Base-by-base conservation (phyloP, 1,284 basidiomycete genomes). In the Sporisorium exsertum region DNA sequence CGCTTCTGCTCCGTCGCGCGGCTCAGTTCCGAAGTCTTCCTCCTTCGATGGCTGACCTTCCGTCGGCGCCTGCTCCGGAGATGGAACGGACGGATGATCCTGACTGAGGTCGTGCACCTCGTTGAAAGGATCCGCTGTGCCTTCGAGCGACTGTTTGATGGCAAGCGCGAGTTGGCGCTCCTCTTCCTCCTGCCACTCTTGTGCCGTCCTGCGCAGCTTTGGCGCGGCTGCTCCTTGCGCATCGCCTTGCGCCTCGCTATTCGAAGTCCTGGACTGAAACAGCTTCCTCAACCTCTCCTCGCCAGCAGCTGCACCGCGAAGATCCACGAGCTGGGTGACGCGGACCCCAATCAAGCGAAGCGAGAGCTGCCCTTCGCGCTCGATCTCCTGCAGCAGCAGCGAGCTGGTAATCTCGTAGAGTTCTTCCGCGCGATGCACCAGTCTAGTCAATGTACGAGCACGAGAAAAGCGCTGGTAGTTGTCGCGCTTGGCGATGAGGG, bases 401-500 rank as follows among this genome's bases (percentile, higher is more conserved):
- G 51, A 51, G 43, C 68, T 57, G 3, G 70, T 72, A 24, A 78
- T 69, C 6, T 72, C 66, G 63, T 76, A 83, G 33, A 84, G 59
- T 35, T 83, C 82, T 22, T 83, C 77, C 2, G 75, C 77, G 5
- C 58, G 59, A 42, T 72, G 64, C 16, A 76, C 64, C 13, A 64
- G 59, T 9, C 56, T 40, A 0, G 64, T 72, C 6, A 60, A 64
- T 6, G 79, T 77, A 15, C 53, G 58, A 1, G 75, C 81, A 15
- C 82, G 69, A 2, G 80, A 78, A 57, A 84, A 84, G 35, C 82
- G 82, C 71, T 78, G 76, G 43, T 68, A 84, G 33, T 79, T 72
- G 35, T 78, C 81, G 26, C 60, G 58, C 61, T 84, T 84, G 56
- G 80, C 80, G 2, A 80, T 72, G 26, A 84, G 74, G 3, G 81